Base-by-base conservation (phyloP, 1,284 basidiomycete genomes). In the Cronartium quercuum region DNA sequence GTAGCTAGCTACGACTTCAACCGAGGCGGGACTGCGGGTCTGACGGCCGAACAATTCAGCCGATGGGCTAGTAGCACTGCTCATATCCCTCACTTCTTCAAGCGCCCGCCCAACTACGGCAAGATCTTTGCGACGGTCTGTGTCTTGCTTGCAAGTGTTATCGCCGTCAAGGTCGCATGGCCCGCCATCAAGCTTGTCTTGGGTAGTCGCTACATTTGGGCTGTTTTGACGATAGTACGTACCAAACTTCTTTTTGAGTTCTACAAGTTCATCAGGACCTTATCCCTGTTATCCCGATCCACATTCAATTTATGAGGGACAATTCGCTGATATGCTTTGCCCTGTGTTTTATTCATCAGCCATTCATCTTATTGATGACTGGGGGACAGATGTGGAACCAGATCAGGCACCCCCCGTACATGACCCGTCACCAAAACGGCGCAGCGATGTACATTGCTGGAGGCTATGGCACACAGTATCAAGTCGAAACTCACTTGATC, bases 321-420 rank as follows among this genome's bases (percentile, higher is more conserved):
- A 40, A 18, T 15, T 9, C 18, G 4, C 24, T 35, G 12, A 21
- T 35, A 57, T 21, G 65, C 34, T 62, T 34, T 60, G 60, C 35
- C 12, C 29, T 21, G 15, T 60, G 18, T 1, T 12, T 41, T 18
- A n/a, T 70, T 44, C 10, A n/a, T 21, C 75, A 80, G 78, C 64
- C 76, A 34, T 85, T 86, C 5, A 89, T 89, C 47, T 85, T 94
- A 41, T 83, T 91, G 78, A 94, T 95, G 88, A 94, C 88, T 10
- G 88, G 89, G 7, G 94, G 94, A 3, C 91, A 90, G 84, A 98
- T 99, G 96, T 99, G 96, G 85, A 92, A 91, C 78, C 89, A 89
- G 77, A 99, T 99, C 80, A 89, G 95, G 77, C 86, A 86, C 64
- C 87, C 87, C 74, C 94, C 94, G 1, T 92, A 88, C 80, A 85